Evolutionary conservation across 768 basidiomycete species (phyloP).

Genomic region (Tylopilus felleus): DNA sequence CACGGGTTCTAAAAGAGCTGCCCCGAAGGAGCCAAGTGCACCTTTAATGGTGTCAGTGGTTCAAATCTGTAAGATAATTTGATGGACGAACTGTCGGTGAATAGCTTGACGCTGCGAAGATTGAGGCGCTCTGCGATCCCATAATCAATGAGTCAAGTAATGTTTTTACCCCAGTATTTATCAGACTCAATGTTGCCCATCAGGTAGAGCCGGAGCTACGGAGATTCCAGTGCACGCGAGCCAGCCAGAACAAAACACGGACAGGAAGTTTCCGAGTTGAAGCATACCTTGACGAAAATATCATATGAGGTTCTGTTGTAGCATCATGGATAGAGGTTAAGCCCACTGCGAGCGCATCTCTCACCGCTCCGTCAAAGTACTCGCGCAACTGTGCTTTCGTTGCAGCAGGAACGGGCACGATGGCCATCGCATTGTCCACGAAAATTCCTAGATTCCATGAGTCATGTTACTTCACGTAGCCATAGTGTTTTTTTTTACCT

Average conservation of each 20-base stretch:
- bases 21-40: conserved; percentile 90
- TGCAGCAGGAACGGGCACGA: conserved; percentile 67
- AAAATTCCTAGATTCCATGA: conserved; percentile 52
- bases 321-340: conserved; percentile 91
- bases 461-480: not conserved
- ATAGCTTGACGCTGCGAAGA: conserved; percentile 68
- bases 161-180: conserved; percentile 62
- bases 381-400: conserved; percentile 50
- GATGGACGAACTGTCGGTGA: conserved; percentile 58
- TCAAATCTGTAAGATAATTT: not conserved
- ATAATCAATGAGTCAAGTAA: conserved; percentile 58
- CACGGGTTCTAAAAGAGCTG: conserved; percentile 57
- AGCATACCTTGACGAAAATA: conserved; percentile 57
- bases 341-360: conserved; percentile 72
- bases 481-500: conserved; percentile 39
- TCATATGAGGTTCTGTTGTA: conserved; percentile 41
- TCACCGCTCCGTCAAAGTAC: conserved; percentile 63
- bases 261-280: conserved; percentile 68
- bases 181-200: conserved; percentile 55
- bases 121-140: conserved; percentile 52
- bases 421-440: conserved; percentile 82
- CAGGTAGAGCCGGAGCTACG: conserved; percentile 55
- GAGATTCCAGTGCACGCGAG: not conserved
- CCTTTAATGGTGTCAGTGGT: conserved; percentile 39
- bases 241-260: conserved; percentile 20